phyloP scores from a whole-genome alignment of 371 early-diverging fungal genomes.

The Syncephalastrum contaminatum region DNA sequence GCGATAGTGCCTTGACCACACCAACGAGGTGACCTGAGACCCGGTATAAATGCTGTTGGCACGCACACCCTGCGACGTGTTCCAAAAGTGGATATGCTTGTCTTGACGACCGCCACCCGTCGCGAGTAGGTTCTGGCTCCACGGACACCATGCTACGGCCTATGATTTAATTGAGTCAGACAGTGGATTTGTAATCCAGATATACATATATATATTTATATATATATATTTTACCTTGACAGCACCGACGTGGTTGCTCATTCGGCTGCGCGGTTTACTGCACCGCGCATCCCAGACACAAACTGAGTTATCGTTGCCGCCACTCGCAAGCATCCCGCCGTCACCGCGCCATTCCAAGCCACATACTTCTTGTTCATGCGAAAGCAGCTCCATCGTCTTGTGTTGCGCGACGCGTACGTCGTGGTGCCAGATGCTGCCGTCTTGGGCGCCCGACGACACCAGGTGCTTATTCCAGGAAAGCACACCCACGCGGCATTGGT shows the following conservation, averaged over 20 bases:
- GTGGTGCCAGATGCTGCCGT: slow-evolving; percentile 91
- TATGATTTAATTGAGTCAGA: slow-evolving; percentile 22
- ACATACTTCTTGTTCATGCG: slow-evolving; percentile 88
- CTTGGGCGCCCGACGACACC: slow-evolving; percentile 84
- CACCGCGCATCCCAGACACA: slow-evolving; percentile 92
- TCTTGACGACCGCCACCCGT: slow-evolving; percentile 97
- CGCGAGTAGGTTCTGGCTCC: slow-evolving; percentile 88
- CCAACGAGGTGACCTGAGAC: slow-evolving; percentile 94
- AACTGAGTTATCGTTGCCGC: slow-evolving; percentile 96
- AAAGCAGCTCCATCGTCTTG: slow-evolving; percentile 63
- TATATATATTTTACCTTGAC: slow-evolving; percentile 80
- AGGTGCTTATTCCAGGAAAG: slow-evolving; percentile 87
- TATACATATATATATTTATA: not conserved
- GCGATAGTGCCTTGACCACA: slow-evolving; percentile 90
- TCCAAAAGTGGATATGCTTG: slow-evolving; percentile 95
- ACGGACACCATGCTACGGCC: slow-evolving; percentile 99
- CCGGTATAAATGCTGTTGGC: slow-evolving; percentile 75
- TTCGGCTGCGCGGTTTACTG: slow-evolving; percentile 64
- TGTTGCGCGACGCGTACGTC: slow-evolving; percentile 88
- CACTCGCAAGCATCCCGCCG: slow-evolving; percentile 88
- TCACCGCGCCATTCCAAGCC: slow-evolving; percentile 94
- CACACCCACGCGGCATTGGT: slow-evolving; percentile 76
- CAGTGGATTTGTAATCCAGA: slow-evolving; percentile 15
- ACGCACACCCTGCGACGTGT: slow-evolving; percentile 71
- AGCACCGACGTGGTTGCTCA: slow-evolving; percentile 81